Percentiles rank a stretch among this genome's conserved stretches.
Conservation (phyloP, 2,329 filamentous ascomycete genomes). For the Fusarium sp. region DNA sequence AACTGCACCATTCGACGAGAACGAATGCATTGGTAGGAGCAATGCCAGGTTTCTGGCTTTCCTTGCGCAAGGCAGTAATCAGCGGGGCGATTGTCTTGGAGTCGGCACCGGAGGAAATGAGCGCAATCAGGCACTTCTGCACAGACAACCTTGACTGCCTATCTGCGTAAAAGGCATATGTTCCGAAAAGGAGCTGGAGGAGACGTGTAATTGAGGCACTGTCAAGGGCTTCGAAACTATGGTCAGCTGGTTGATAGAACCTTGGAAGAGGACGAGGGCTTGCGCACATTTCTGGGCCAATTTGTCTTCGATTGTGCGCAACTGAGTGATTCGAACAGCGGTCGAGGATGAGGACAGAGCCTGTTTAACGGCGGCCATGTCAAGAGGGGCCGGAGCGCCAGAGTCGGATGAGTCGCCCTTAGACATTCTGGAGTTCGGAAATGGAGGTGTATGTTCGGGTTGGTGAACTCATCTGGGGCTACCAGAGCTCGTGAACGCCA, state of each 20-base stretch:
- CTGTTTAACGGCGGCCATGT: constrained; percentile 59
- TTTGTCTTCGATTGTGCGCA: constrained; percentile 66
- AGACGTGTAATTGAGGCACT: constrained; percentile 62
- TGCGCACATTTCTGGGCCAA: constrained; percentile 63
- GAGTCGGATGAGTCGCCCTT: constrained; percentile 56
- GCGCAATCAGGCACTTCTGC: constrained; percentile 78
- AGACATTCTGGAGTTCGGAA: constrained; percentile 49
- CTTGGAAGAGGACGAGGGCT: constrained; percentile 1
- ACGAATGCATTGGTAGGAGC: constrained; percentile 86
- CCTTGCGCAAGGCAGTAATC: constrained; percentile 72
- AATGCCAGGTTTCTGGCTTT: constrained; percentile 80
- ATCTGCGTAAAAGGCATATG: constrained; percentile 88
- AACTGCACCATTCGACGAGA: constrained; percentile 87
- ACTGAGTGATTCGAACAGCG: constrained; percentile 60
- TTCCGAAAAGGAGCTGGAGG: constrained; percentile 82
- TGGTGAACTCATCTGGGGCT: constrained; percentile 50
- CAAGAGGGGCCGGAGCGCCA: constrained; percentile 52
- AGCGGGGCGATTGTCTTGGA: constrained; percentile 69
- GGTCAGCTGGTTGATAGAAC: constrained; percentile 31
- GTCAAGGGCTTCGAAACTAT: constrained; percentile 54
- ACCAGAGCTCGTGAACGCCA: constrained; percentile 38
- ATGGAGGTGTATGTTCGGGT: constrained; percentile 22
- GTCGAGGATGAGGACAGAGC: constrained; percentile 72
- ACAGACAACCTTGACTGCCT: constrained; percentile 84
- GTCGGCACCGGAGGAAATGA: constrained; percentile 68